A percentile compares a stretch with the other conserved stretches of the same genome.
These are phyloP conservation scores for Candida mattraensis DNA, from an alignment of 805 yeast species.

Conservation along the genomic window DNA sequence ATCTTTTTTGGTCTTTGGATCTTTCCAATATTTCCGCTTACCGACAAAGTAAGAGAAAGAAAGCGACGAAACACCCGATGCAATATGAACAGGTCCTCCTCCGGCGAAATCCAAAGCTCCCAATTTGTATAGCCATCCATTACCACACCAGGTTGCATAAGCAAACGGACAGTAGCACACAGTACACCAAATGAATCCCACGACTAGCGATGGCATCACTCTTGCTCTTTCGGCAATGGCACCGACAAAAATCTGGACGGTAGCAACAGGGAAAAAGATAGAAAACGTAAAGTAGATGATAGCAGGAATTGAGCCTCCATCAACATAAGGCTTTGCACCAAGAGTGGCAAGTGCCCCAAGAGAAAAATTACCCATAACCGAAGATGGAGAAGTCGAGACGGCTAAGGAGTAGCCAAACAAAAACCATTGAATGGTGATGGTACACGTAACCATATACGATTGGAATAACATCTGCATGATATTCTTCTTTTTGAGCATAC, in stretches of 20 bases:
- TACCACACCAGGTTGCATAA: constrained; percentile 46
- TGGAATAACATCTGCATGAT: constrained; percentile 46
- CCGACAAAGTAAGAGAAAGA: constrained; percentile 45
- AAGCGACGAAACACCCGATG: constrained; percentile 43
- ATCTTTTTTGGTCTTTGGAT: constrained; percentile 30
- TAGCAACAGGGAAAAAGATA: constrained; percentile 47
- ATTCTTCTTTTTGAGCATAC: constrained; percentile 41
- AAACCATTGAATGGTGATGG: constrained; percentile 43
- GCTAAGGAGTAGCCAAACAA: constrained; percentile 47
- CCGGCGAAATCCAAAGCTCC: constrained; percentile 51
- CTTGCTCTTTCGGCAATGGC: constrained; percentile 46
- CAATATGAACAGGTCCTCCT: constrained; percentile 50
- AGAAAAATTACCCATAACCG: constrained; percentile 37
- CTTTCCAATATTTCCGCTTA: constrained; percentile 37
- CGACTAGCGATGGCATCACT: constrained; percentile 40
- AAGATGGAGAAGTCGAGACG: constrained; percentile 34
- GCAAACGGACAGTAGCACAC: constrained; percentile 48
- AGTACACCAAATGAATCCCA: constrained; percentile 41
- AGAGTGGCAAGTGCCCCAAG: constrained; percentile 41
- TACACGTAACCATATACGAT: constrained; percentile 41
- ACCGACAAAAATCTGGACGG: constrained; percentile 48
- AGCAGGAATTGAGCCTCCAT: constrained; percentile 50
- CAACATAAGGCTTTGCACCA: constrained; percentile 40
- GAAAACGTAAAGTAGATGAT: constrained; percentile 45
- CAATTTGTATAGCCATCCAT: constrained; percentile 44